These are phyloP conservation scores for Russula earlei DNA, from an alignment of 768 basidiomycete species.

Conservation along the genomic window DNA sequence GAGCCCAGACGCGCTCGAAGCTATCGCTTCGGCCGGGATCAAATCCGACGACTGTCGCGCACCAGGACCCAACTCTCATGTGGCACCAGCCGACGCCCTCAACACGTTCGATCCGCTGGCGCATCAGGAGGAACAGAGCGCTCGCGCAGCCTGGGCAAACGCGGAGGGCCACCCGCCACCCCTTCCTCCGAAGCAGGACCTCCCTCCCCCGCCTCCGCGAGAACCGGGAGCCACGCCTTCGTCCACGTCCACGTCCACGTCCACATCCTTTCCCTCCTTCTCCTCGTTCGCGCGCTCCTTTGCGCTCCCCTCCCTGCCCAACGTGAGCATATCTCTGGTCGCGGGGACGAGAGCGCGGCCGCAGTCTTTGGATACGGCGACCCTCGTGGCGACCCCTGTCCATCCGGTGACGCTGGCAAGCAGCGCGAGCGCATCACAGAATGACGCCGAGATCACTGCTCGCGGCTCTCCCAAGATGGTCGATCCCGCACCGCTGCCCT, in stretches of 20 bases:
- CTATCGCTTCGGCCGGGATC: neutral
- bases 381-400: slow-evolving; percentile 11
- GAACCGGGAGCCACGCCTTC: neutral
- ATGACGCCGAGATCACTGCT: neutral
- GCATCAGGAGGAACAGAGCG: slow-evolving; percentile 46
- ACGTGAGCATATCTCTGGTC: slow-evolving; percentile 16
- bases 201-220: slow-evolving; percentile 3
- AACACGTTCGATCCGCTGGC: slow-evolving; percentile 63
- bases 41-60: neutral
- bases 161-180: slow-evolving; percentile 58
- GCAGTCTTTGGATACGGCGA: slow-evolving; percentile 42
- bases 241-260: slow-evolving; percentile 14
- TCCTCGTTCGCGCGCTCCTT: slow-evolving; percentile 60
- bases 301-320: slow-evolving; percentile 40
- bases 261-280: slow-evolving; percentile 47
- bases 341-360: slow-evolving; percentile 33
- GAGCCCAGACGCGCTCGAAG: neutral
- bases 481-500: neutral
- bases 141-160: slow-evolving; percentile 55
- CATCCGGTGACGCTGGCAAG: slow-evolving; percentile 6
- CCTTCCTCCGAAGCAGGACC: slow-evolving; percentile 16
- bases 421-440: slow-evolving; percentile 10
- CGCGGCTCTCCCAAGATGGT: slow-evolving; percentile 17
- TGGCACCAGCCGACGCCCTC: slow-evolving; percentile 31
- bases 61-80: neutral